phyloP scores from a whole-genome alignment of 2,329 filamentous ascomycete species.

The Fusarium pininemorale region DNA sequence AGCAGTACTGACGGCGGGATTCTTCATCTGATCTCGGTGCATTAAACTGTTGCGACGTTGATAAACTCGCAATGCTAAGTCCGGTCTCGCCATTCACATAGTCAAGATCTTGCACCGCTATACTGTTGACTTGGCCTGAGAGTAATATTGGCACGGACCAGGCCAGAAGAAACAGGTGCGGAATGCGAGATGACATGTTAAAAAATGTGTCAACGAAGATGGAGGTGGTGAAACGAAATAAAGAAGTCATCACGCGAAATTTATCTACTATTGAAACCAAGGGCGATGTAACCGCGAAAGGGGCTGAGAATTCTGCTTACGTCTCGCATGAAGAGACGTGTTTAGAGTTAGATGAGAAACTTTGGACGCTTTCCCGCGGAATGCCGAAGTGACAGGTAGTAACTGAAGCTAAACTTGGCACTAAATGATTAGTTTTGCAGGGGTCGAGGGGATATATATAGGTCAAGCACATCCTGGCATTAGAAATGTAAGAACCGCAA shows the following conservation, averaged over 20 bases:
- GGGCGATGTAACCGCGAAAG: background rate
- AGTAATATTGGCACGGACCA: background rate
- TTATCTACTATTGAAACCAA: background rate
- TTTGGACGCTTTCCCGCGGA: background rate
- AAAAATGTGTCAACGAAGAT: too few species aligned
- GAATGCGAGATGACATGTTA: background rate
- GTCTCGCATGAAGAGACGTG: background rate
- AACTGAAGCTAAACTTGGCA: background rate
- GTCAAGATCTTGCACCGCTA: background rate
- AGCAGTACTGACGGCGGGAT: accelerated
- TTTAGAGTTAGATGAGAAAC: background rate
- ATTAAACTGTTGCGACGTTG: accelerated
- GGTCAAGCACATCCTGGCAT: background rate
- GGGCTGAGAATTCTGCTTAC: background rate
- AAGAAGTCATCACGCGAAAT: background rate
- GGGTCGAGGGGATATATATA: background rate
- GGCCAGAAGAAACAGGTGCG: background rate
- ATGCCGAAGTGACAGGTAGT: background rate
- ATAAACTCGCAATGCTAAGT: background rate
- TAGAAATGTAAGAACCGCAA: accelerated
- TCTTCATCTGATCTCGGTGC: background rate
- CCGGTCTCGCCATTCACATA: background rate
- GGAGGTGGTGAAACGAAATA: accelerated
- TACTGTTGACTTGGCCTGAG: background rate
- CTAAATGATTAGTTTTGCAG: background rate